These are phyloP conservation scores for Novymonas esmeraldas DNA, from an alignment of 208 protist species.

Conservation along the genomic window DNA sequence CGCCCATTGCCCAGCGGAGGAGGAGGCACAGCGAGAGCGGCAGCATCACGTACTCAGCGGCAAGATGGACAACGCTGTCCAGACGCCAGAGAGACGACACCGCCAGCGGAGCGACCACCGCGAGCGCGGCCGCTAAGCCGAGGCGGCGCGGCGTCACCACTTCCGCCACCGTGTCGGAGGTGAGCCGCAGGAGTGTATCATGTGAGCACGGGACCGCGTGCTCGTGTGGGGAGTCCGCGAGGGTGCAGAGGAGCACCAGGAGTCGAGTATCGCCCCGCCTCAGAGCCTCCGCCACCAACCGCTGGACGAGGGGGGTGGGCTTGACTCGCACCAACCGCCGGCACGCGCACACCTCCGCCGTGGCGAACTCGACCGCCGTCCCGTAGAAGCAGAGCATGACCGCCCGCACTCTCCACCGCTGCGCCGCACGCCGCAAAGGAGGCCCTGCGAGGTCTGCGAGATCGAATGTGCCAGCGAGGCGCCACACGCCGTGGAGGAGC, in stretches of 20 bases:
- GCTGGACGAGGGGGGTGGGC: neutral
- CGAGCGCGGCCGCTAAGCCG: neutral
- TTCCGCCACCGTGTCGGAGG: slow-evolving; percentile 5
- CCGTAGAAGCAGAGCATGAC: slow-evolving; percentile 27
- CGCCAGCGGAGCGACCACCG: neutral
- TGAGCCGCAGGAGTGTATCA: slow-evolving; percentile 12
- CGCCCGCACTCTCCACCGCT: neutral
- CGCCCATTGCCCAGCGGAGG: slow-evolving; percentile 16
- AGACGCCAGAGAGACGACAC: slow-evolving; percentile 24
- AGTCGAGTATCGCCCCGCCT: slow-evolving; percentile 2
- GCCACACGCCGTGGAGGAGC: slow-evolving; percentile 5
- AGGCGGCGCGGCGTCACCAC: slow-evolving; percentile 8
- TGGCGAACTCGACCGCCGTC: slow-evolving; percentile 8
- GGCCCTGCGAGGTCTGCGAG: slow-evolving; percentile 6
- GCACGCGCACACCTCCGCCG: slow-evolving; percentile 11
- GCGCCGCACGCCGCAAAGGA: neutral
- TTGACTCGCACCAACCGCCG: slow-evolving; percentile 2
- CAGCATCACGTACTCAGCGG: slow-evolving; percentile 21
- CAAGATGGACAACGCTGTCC: slow-evolving; percentile 10
- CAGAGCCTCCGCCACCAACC: neutral
- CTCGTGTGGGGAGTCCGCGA: neutral
- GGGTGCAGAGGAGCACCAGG: neutral
- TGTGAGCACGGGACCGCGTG: neutral
- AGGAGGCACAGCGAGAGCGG: slow-evolving; percentile 26
- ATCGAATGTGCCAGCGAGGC: neutral